phyloP scores from a whole-genome alignment of 2,329 filamentous ascomycete genomes.

The Colletotrichum spinosum region DNA sequence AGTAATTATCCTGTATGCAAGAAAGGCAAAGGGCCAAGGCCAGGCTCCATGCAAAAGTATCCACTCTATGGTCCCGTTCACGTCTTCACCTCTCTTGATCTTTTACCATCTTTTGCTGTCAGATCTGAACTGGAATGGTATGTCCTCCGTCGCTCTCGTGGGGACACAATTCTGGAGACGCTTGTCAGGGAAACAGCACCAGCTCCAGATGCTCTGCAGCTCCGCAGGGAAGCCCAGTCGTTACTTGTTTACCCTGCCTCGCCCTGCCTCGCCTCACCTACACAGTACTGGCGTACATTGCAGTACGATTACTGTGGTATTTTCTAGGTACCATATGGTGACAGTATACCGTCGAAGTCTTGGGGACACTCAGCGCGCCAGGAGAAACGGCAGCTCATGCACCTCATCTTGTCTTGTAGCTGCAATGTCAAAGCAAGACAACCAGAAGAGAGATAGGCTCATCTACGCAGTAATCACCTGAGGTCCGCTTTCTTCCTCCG shows the following conservation, averaged over 20 bases:
- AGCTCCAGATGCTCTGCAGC: conserved; percentile 33
- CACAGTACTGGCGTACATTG: too few relatives aligned
- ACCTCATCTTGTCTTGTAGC: conserved; percentile 21
- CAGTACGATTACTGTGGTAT: too few relatives aligned
- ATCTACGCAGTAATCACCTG: background rate
- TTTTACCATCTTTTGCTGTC: conserved; percentile 12
- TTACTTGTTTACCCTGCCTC: background rate
- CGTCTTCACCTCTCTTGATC: background rate
- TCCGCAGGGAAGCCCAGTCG: conserved; percentile 13
- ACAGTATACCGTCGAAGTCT: too few relatives aligned
- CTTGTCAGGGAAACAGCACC: conserved; percentile 12
- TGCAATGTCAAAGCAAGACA: conserved; percentile 18
- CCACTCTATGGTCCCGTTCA: too few relatives aligned
- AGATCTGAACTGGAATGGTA: conserved; percentile 32
- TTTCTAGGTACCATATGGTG: too few relatives aligned
- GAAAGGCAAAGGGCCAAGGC: too few relatives aligned
- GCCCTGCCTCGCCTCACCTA: too few relatives aligned
- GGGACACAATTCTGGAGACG: conserved; percentile 29
- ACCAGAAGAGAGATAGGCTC: too few relatives aligned
- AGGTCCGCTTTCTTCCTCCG: conserved; percentile 22
- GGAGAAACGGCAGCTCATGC: background rate
- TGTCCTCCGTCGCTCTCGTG: conserved; percentile 26
- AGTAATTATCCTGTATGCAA: too few relatives aligned
- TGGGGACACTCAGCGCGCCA: too few relatives aligned
- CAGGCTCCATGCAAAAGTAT: too few relatives aligned